Evolutionary conservation across 202 grass and related monocot genomes (phyloP).

Genomic region (Bolboschoenoplectus hybrid): DNA sequence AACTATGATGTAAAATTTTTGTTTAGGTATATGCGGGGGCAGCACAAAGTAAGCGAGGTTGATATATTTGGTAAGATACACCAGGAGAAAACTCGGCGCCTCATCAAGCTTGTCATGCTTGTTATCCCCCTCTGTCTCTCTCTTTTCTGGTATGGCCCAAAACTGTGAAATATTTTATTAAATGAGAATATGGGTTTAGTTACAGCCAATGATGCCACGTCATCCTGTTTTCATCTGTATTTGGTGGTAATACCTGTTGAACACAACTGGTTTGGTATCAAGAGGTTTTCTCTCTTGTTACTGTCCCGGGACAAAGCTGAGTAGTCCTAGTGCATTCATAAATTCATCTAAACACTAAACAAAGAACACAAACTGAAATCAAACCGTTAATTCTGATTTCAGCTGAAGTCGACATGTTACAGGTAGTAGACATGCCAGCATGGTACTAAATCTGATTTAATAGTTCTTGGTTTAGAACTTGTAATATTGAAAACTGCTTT

Average conservation of each 20-base stretch:
- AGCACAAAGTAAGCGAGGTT: constrained; percentile 32
- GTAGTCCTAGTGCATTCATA: not conserved
- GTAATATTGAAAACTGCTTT: not conserved
- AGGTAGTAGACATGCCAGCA: not conserved
- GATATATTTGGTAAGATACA: constrained; percentile 36
- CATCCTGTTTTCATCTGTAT: not conserved
- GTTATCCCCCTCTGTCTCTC: constrained; percentile 35
- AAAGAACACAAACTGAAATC: not conserved
- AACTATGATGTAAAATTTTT: not conserved
- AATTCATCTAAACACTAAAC: not conserved
- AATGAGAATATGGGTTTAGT: constrained; percentile 4
- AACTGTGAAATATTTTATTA: constrained; percentile 24
- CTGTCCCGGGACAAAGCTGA: not conserved
- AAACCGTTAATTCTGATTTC: not conserved
- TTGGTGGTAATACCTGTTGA: not conserved
- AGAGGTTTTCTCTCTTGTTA: not conserved
- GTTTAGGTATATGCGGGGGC: constrained; percentile 30
- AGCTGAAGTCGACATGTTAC: not conserved
- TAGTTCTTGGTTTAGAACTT: not conserved
- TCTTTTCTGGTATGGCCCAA: constrained; percentile 35
- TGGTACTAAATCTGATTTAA: not conserved
- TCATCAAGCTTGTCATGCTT: constrained; percentile 33
- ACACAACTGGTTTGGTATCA: not conserved
- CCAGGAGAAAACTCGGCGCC: constrained; percentile 31
- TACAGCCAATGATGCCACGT: not conserved